Evolutionary conservation across 2,329 filamentous ascomycete species (phyloP).

Genomic region (Colletotrichum melonis): DNA sequence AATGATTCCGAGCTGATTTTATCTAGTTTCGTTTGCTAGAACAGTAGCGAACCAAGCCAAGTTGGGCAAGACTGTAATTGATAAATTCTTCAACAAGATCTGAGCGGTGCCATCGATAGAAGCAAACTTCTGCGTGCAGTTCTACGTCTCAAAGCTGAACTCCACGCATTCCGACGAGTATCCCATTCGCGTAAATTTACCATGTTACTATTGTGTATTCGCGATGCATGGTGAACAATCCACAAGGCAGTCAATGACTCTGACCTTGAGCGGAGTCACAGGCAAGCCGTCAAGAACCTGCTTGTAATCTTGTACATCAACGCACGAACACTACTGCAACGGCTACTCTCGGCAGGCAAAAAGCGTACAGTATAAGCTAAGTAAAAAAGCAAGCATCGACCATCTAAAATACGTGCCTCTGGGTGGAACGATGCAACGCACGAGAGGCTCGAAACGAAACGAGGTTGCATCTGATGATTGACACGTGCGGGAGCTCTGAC

Average conservation of each 20-base stretch:
- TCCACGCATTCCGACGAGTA: neutral
- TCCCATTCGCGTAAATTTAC: neutral
- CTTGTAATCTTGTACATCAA: neutral
- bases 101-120: neutral
- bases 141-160: neutral
- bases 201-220: neutral
- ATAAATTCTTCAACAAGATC: neutral
- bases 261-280: neutral
- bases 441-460: constrained; percentile 9
- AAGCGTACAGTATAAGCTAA: neutral
- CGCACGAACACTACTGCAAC: neutral
- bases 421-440: neutral
- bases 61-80: neutral
- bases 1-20: neutral
- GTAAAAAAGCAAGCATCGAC: neutral
- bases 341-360: neutral
- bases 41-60: neutral
- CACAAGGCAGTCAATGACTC: neutral
- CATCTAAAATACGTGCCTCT: neutral
- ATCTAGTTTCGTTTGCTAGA: neutral
- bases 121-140: neutral
- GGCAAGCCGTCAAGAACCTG: too few species aligned
- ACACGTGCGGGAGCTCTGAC: constrained; percentile 27
- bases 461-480: constrained; percentile 26
- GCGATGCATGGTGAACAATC: neutral